phyloP scores from a whole-genome alignment of 148 eudicot species.

The Silene uniflora region DNA sequence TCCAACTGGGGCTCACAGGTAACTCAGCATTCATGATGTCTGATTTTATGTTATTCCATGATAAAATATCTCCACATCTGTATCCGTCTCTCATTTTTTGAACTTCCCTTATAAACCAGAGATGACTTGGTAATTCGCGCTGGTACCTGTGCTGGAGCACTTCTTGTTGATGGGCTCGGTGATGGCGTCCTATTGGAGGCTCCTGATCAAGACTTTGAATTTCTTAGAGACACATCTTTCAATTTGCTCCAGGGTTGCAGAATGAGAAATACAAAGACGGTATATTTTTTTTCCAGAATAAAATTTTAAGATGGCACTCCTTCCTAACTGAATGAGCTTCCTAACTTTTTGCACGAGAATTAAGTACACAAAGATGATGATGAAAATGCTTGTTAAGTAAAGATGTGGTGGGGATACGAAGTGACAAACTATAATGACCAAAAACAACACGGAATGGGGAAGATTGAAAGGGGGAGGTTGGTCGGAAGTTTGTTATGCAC shows the following conservation, averaged over 20 bases:
- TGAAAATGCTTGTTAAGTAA: too few relatives aligned
- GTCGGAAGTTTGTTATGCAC: too few relatives aligned
- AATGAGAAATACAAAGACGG: constrained; percentile 99
- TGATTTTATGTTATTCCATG: constrained; percentile 11
- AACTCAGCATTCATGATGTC: constrained; percentile 2
- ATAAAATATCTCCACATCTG: constrained; percentile 5
- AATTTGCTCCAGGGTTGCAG: constrained; percentile 99
- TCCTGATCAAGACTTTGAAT: constrained; percentile 77
- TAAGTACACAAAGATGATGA: too few relatives aligned
- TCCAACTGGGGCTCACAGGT: constrained; percentile 79
- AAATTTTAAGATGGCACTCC: too few relatives aligned
- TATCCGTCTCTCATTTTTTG: constrained; percentile 13
- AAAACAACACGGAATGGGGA: too few relatives aligned
- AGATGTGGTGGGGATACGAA: too few relatives aligned
- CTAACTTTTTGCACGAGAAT: neutral
- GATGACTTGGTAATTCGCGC: constrained; percentile 91
- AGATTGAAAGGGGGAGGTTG: too few relatives aligned
- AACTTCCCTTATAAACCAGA: constrained; percentile 32
- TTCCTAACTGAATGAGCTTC: too few relatives aligned
- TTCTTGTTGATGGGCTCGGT: constrained; percentile 96
- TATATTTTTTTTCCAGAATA: constrained; percentile 20
- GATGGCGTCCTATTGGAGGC: constrained; percentile 92
- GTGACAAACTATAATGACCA: too few relatives aligned
- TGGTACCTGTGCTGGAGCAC: constrained; percentile 90
- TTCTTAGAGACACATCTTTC: constrained; percentile 86